Evolutionary conservation across 371 early-diverging fungal genomes (phyloP), one percentile per base, ranked within the genome.

Genomic region (Hamiltosporidium magnivora): DNA sequence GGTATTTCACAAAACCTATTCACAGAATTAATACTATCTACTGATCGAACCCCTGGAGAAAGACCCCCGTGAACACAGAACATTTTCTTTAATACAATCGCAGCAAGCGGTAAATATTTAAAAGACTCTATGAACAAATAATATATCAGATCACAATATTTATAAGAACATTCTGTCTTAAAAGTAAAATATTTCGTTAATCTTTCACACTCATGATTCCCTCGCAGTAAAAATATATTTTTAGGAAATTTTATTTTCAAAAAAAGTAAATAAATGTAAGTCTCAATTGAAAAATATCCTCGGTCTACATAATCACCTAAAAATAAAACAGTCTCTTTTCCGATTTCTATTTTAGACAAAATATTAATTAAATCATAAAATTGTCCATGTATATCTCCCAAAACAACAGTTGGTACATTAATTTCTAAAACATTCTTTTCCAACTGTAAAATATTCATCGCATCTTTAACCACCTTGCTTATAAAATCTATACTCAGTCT

Each of bases 261-360:
- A 36, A 90, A 88, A 58, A 91, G 79, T 63, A 85, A 66, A 63
- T 84, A 84, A 44, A 87, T 83, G 53, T 85, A 75, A 3, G 62
- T 84, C 76, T 92, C 92, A 66, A 89, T 86, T 1, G 88, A 88
- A 76, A 90, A 90, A 70, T 88, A 87, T n/a, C 92, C 97, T 73
- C 97, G 84, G 80, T 95, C 97, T 0, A 96, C 96, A 79, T 95
- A 96, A 80, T 96, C 96, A 2, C 96, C 96, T 88, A 96, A 52
- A 80, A 94, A 94, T 58, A 95, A 53, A 53, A 84, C 72, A 90
- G 91, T 60, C 1, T 74, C 70, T 37, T 66, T 58, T 39, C 46
- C 40, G 3, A 62, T n/a, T 12, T 69, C 61, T 39, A 60, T 61
- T 1, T 52, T 12, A 62, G 12, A 12, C 49, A 83, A 71, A 59